Base-by-base conservation (phyloP, 306 rosid genomes). In the Mimosa bimucronata region DNA sequence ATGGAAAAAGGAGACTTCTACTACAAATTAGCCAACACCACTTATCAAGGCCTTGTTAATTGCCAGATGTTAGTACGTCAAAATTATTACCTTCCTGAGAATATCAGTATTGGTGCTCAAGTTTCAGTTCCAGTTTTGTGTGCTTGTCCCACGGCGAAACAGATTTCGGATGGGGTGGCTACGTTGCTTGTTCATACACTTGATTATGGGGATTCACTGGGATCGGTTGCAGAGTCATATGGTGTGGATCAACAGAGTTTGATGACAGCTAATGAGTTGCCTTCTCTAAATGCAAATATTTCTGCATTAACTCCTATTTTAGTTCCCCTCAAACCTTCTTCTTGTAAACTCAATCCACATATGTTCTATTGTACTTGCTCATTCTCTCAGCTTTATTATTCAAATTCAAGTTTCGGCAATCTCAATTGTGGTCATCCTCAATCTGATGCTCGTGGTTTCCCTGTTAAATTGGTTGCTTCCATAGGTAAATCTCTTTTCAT, bases 21-120 rank as follows among this genome's bases (percentile, higher is more conserved):
- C 77, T 88, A 0, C 42, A 6, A 7, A 9, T 69, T 80, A 48
- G 88, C 80, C 0, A 52, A 9, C 30, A 19, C 10, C 6, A 86
- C 77, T 25, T 90, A 62, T 83, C 90, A 86, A 81, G 86, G 94
- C 62, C 83, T 90, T 38, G 77, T 90, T 5, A 90, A 90, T 2
- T 90, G 91, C n/a, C 90, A 86, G 23, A 88, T 90, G 42, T 0
- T 88, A 83, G 74, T 65, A 52, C 78, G 88, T n/a, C 91, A 86
- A 78, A 90, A 90, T 45, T 84, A 86, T 45, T 90, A 88, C 37
- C 58, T 86, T 2, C 29, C 87, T 13, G 2, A 1, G 2, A 0
- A 28, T 5, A 78, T 90, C 79, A 14, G 82, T 26, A 28, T 80
- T 23, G 91, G 82, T 29, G 77, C 85, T 0, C 68, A 76, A 69